Evolutionary conservation across 129 eudicot genomes (phyloP).

Genomic region (Pulicaria dysenterica): DNA sequence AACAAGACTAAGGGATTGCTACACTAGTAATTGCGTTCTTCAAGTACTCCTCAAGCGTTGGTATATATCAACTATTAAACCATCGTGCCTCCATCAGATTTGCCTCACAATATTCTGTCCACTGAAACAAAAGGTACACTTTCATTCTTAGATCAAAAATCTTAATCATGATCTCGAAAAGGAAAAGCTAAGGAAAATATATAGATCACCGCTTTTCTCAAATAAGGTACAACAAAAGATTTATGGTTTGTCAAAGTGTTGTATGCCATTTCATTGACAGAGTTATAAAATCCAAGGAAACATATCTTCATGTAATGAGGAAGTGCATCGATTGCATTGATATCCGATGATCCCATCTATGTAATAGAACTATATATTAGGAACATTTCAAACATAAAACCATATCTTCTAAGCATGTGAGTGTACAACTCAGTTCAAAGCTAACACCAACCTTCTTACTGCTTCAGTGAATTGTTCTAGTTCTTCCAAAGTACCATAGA

Average conservation of each 20-base stretch:
- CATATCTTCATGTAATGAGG: constrained; percentile 48
- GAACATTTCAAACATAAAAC: not conserved
- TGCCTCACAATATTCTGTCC: constrained; percentile 41
- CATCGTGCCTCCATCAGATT: constrained; percentile 44
- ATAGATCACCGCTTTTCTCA: constrained; percentile 33
- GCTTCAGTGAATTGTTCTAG: constrained; percentile 6
- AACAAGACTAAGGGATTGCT: not conserved
- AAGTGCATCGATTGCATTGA: constrained; percentile 29
- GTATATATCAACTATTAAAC: constrained; percentile 37
- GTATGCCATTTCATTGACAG: constrained; percentile 34
- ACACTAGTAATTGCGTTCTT: constrained; percentile 36
- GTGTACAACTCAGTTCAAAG: too few species aligned
- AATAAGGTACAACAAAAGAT: constrained; percentile 26
- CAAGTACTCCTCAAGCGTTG: constrained; percentile 45
- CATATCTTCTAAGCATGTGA: not conserved
- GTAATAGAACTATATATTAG: not conserved
- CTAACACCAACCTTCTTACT: not conserved
- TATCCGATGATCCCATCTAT: constrained; percentile 54
- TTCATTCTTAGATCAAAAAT: not conserved
- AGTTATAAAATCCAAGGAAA: constrained; percentile 35
- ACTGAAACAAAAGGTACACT: constrained; percentile 22
- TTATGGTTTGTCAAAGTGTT: constrained; percentile 31
- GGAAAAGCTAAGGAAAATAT: not conserved
- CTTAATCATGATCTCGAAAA: not conserved
- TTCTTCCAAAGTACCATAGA: constrained; percentile 13